Percentiles rank a stretch among this genome's conserved stretches.
phyloP scores from a whole-genome alignment of 2,329 filamentous ascomycete species.

The Ceratocystis variospora region DNA sequence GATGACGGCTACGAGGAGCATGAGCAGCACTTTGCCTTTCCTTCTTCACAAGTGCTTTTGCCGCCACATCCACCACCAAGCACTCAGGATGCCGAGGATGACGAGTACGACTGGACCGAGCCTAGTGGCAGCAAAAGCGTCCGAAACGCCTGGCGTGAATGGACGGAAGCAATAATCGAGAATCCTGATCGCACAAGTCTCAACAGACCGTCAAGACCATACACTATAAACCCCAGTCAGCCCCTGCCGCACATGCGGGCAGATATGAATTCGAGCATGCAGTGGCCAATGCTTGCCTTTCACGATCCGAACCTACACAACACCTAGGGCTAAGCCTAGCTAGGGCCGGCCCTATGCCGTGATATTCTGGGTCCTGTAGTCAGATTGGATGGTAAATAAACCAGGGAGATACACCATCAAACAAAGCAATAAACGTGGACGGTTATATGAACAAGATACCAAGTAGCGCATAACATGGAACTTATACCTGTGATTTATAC shows the following conservation, averaged over 20 bases:
- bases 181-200: background rate
- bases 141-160: slow-evolving; percentile 13
- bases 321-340: background rate
- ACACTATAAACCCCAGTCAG: background rate
- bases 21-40: slow-evolving; percentile 6
- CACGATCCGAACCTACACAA: background rate
- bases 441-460: background rate
- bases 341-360: too few species aligned
- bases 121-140: background rate
- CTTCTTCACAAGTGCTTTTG: slow-evolving; percentile 13
- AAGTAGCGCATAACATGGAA: background rate
- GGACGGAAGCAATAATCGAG: slow-evolving; percentile 11
- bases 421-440: too few species aligned
- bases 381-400: too few species aligned
- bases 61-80: slow-evolving; percentile 9
- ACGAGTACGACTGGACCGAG: background rate
- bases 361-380: too few species aligned
- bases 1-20: slow-evolving; percentile 1
- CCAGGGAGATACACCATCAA: too few species aligned
- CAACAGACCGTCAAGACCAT: background rate
- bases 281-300: slow-evolving; percentile 10
- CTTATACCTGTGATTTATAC: background rate
- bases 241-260: background rate
- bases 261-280: background rate
- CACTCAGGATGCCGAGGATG: slow-evolving; percentile 4